Conservation (phyloP, 345 rosid genomes). For the Adansonia digitata region DNA sequence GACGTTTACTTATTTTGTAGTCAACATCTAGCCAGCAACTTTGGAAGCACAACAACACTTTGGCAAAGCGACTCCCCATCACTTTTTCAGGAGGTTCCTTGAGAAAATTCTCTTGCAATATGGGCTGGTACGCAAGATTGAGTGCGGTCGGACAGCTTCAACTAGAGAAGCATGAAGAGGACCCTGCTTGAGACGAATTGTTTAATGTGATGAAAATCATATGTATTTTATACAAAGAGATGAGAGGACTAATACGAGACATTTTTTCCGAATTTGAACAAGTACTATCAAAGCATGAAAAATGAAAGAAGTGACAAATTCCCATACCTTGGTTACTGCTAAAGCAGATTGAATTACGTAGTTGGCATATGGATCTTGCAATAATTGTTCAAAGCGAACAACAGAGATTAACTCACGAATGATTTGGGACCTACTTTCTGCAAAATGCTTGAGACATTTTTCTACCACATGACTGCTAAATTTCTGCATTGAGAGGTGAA, state of each 20-base stretch:
- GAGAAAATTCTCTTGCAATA: slow-evolving; percentile 76
- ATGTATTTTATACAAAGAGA: background rate
- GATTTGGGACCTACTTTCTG: slow-evolving; percentile 49
- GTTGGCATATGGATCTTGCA: slow-evolving; percentile 75
- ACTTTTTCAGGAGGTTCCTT: slow-evolving; percentile 43
- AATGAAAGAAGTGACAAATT: background rate
- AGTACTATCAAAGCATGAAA: background rate
- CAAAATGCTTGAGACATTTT: slow-evolving; percentile 48
- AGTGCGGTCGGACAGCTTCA: slow-evolving; percentile 43
- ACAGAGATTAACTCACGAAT: slow-evolving; percentile 48
- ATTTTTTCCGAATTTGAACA: background rate
- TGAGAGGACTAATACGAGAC: background rate
- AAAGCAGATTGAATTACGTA: slow-evolving; percentile 73
- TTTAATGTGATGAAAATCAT: background rate
- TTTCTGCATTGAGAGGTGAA: slow-evolving; percentile 59
- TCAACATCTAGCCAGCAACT: slow-evolving; percentile 19
- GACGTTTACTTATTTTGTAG: slow-evolving; percentile 16
- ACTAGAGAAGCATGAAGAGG: slow-evolving; percentile 38
- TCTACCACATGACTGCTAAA: slow-evolving; percentile 79
- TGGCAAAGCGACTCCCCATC: slow-evolving; percentile 20
- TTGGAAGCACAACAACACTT: slow-evolving; percentile 30
- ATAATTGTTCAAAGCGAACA: slow-evolving; percentile 51
- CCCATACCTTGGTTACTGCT: slow-evolving; percentile 44
- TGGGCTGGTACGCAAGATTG: slow-evolving; percentile 49
- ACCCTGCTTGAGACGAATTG: slow-evolving; percentile 38